Evolutionary conservation across 1,284 basidiomycete species (phyloP), one percentile per base, ranked within the genome.

Genomic region (Abortiporus biennis): DNA sequence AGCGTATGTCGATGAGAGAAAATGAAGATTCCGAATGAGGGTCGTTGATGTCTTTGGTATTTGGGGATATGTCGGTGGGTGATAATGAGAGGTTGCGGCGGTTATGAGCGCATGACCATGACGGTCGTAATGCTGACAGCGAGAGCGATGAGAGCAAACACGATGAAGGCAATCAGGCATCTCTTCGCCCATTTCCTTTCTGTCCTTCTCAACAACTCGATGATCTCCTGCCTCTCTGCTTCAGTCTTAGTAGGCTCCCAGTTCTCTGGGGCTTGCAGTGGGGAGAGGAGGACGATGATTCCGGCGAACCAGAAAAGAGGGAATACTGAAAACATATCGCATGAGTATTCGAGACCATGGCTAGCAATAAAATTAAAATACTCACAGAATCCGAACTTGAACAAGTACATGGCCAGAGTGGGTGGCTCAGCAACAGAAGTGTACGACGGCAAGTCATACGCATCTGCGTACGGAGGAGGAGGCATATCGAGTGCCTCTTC

Each of bases 251-350:
- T 54, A 8, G 54, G 22, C 42, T 66, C 59, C 68, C 68, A 71
- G 42, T 66, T 64, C 5, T 53, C 51, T 12, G 63, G 58, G 34
- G 64, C 62, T 11, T 54, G 51, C 36, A 71, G 56, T 3, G 68
- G 66, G 6, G 56, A 59, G 43, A 66, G 54, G 36, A 70, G 54
- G 49, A 70, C 59, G 48, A 63, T 55, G 23, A 61, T 54, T 8
- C 69, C 68, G 3, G 66, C 49, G 6, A 59, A 48, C 68, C 69
- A 70, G 50, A 71, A 69, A 17, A 66, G 45, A 4, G 67, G 68
- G 51, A 68, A 71, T 42, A 71, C 68, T 70, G 32, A 19, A 42
- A n/a, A 4, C 22, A 20, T 12, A 11, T 12, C 6, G 13, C 16
- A 23, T 19, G 22, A 40, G 21, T 38, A 6, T 21, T 9, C 29